These are phyloP conservation scores for Coemansia sp. DNA, from an alignment of 192 early-diverging fungal genomes.

Conservation along the genomic window DNA sequence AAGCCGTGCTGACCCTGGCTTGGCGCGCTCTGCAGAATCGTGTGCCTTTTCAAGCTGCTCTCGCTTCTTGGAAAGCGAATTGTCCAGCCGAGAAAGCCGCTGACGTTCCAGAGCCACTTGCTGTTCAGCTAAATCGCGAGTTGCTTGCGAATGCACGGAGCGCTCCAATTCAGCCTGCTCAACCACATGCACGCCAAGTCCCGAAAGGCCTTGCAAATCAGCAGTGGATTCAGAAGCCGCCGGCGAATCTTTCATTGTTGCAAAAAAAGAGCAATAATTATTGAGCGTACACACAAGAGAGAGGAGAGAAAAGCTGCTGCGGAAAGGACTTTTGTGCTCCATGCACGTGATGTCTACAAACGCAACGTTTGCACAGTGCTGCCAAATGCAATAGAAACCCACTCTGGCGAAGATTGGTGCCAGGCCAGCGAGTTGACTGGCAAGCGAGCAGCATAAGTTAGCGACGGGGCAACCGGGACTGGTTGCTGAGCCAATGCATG, in stretches of 20 bases:
- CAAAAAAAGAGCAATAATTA: neutral
- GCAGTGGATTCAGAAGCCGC: too few relatives aligned
- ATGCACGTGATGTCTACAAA: conserved; percentile 47
- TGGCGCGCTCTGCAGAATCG: conserved; percentile 16
- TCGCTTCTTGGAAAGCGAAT: conserved; percentile 14
- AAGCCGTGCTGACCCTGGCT: conserved; percentile 34
- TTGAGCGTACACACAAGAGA: neutral
- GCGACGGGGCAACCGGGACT: conserved; percentile 54
- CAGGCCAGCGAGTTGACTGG: conserved; percentile 84
- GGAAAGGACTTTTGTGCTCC: neutral
- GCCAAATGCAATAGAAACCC: conserved; percentile 87
- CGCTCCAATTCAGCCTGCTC: conserved; percentile 68
- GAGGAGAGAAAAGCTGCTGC: neutral
- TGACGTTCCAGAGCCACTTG: conserved; percentile 66
- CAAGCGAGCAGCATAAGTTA: conserved; percentile 71
- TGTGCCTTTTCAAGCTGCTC: conserved; percentile 18
- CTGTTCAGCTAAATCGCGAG: conserved; percentile 57
- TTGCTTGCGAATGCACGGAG: conserved; percentile 62
- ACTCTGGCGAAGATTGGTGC: conserved; percentile 74
- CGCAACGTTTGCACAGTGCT: conserved; percentile 80
- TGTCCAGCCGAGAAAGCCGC: conserved; percentile 57
- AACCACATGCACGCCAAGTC: conserved; percentile 42
- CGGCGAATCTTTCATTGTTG: neutral
- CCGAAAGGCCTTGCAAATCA: conserved; percentile 12
- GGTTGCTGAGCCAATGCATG: conserved; percentile 37